Base-by-base conservation (phyloP, 2,329 filamentous ascomycete genomes). In the Trichoderma atrobrunneum region DNA sequence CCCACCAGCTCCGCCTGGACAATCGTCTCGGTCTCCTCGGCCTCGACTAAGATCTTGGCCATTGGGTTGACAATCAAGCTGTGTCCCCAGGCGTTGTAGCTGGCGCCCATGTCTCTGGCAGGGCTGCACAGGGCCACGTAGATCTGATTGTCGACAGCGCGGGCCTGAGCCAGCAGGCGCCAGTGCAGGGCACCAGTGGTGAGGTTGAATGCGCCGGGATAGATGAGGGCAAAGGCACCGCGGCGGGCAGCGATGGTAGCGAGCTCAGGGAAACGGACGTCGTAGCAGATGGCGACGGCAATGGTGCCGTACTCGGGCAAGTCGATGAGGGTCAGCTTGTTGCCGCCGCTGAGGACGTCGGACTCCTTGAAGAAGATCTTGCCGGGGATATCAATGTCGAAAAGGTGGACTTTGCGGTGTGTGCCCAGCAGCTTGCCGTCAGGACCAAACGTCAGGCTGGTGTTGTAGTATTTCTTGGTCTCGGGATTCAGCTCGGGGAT, bases 331-430 rank as follows among this genome's bases (percentile, higher is more conserved):
- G 95, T 97, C 73, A 98, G 84, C 79, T 93, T 91, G 83, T 95
- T 92, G 0, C 96, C 96, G 0, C 95, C 91, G 26, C 89, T 92
- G 39, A 99, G 87, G 51, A 98, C 94, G 74, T 98, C 95, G 68
- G 91, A 94, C 83, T 99, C 96, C 74, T 89, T 89, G 84, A 99
- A 99, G 14, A 85, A 91, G 81, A 99, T 97, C 84, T 95, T 95
- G 74, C 94, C 95, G 0, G 96, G 96, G 75, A 99, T 98, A 81
- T 97, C 92, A 77, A 99, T 99, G 83, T 98, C 96, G 82, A 99
- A 99, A 57, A 99, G 87, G 82, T 99, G 96, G 57, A 96, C 91
- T 84, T 99, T 99, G 77, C 96, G 90, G 81, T 98, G 95, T 3
- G 91, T 93, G 7, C 90, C 93, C n/a, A 99, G 86, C 63, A 98